Conservation (phyloP, 2,329 filamentous ascomycete species). For the Pseudogymnoascus sp. region DNA sequence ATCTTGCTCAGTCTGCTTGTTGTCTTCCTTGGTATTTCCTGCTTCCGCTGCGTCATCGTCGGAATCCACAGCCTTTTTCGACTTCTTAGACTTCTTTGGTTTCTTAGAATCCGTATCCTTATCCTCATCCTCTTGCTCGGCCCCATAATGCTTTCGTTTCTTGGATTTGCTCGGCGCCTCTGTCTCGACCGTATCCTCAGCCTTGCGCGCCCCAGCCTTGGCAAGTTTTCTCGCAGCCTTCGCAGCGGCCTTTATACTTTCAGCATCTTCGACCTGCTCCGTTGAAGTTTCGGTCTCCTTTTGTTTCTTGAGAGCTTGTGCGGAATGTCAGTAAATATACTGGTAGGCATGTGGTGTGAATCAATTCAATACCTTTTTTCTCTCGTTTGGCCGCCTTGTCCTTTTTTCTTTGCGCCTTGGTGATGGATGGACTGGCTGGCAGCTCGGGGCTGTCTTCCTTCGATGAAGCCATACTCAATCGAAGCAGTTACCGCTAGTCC, state of each 20-base stretch:
- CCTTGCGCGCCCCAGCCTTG: conserved; percentile 18
- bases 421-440: background rate
- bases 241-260: conserved; percentile 25
- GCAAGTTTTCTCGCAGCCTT: conserved; percentile 19
- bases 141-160: conserved; percentile 18
- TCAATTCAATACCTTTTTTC: background rate
- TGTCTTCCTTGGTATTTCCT: conserved; percentile 9
- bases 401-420: background rate
- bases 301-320: background rate
- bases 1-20: conserved; percentile 9
- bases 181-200: conserved; percentile 17
- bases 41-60: conserved; percentile 10
- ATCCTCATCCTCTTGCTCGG: conserved; percentile 10
- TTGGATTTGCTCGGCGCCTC: conserved; percentile 13
- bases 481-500: background rate
- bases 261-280: conserved; percentile 34
- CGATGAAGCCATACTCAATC: background rate
- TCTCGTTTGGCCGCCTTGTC: conserved; percentile 3
- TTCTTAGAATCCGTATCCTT: background rate
- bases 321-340: background rate
- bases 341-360: background rate
- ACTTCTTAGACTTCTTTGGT: conserved; percentile 11
- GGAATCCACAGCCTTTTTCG: conserved; percentile 1
- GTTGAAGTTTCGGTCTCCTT: conserved; percentile 34
- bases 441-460: background rate